phyloP scores from a whole-genome alignment of 2,329 filamentous ascomycete genomes.

The Venturia effusa region DNA sequence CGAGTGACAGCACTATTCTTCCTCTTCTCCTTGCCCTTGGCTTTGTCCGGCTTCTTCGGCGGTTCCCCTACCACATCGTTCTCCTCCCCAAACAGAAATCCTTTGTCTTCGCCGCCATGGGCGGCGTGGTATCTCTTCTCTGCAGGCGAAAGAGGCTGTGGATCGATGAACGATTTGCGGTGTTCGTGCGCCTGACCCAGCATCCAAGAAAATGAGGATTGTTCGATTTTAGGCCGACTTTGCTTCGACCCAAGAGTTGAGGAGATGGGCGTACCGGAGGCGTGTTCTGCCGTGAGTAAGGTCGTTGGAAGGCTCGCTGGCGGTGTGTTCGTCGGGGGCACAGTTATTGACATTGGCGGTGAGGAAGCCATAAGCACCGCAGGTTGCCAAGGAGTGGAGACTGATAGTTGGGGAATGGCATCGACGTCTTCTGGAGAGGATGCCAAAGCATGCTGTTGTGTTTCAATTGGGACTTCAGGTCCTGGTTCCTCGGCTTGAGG shows the following conservation, averaged over 20 bases:
- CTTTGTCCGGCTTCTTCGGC: background rate
- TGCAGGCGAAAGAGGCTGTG: slow-evolving; percentile 20
- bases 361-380: background rate
- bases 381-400: background rate
- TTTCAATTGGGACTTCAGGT: background rate
- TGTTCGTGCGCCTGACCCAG: slow-evolving; percentile 32
- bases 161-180: slow-evolving; percentile 15
- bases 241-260: background rate
- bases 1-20: background rate
- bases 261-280: background rate
- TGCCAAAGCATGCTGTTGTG: background rate
- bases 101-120: slow-evolving; percentile 24
- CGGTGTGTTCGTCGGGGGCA: background rate
- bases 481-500: background rate
- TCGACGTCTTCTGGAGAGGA: background rate
- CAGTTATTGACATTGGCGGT: background rate
- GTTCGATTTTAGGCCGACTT: slow-evolving; percentile 53
- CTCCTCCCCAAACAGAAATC: slow-evolving; percentile 31
- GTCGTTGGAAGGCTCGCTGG: background rate
- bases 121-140: slow-evolving; percentile 24
- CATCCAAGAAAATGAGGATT: slow-evolving; percentile 75
- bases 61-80: slow-evolving; percentile 20
- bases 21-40: slow-evolving; percentile 3
- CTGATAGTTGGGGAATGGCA: background rate
- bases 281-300: background rate